phyloP scores from a whole-genome alignment of 345 rosid genomes.

The Microcos paniculata region DNA sequence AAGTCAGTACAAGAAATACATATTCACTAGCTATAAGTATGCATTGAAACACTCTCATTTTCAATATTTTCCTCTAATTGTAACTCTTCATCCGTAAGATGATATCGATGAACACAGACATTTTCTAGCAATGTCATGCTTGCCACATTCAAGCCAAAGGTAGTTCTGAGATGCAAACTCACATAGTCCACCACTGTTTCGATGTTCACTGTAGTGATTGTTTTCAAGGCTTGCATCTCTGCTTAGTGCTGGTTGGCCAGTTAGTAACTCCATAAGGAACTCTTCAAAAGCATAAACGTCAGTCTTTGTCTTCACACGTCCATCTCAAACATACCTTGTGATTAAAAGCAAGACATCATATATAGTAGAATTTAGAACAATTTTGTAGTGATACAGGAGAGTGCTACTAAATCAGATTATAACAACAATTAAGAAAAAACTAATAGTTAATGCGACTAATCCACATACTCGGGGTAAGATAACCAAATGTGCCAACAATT shows the following conservation, averaged over 20 bases:
- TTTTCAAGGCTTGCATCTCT: slow-evolving; percentile 23
- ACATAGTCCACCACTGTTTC: slow-evolving; percentile 31
- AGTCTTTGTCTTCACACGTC: slow-evolving; percentile 29
- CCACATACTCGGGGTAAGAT: slow-evolving; percentile 43
- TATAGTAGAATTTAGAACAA: neutral
- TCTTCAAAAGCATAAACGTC: slow-evolving; percentile 38
- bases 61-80: neutral
- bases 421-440: neutral
- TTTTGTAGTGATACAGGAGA: neutral
- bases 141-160: neutral
- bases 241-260: slow-evolving; percentile 32
- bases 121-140: neutral
- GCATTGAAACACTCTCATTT: neutral
- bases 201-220: slow-evolving; percentile 17
- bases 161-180: slow-evolving; percentile 10
- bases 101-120: neutral
- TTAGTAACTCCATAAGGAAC: slow-evolving; percentile 34
- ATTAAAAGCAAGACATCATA: neutral
- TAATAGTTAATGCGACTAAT: neutral
- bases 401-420: neutral
- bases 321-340: slow-evolving; percentile 30
- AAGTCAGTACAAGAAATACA: neutral
- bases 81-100: neutral
- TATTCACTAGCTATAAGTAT: neutral
- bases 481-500: slow-evolving; percentile 43